Base-by-base conservation (phyloP, 2,329 filamentous ascomycete species). In the Domatiomyces globalis region DNA sequence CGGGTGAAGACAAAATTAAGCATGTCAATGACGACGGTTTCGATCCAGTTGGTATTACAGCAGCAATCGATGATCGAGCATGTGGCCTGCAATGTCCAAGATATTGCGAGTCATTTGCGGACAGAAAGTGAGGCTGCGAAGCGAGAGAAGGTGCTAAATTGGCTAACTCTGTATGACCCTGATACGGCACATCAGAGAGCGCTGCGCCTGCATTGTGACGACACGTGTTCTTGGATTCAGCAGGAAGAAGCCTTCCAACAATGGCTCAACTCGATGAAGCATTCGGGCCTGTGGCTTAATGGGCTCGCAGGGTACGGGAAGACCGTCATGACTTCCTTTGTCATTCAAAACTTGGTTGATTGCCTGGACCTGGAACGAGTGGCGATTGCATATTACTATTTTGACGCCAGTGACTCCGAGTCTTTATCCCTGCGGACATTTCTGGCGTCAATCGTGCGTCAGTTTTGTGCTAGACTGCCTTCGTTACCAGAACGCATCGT, bases 361-460 rank as follows among this genome's bases (percentile, higher is more conserved):
- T 46, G 27, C 36, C 33, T 49, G n/a, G 15, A 27, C 1, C 18
- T 17, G 2, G 22, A 49, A 17, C 9, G 22, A 17, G 18, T 20
- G 8, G 27, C 51, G 46, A 19, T 56, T 8, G 55, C 48, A 1
- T 55, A 54, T 47, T 56, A 54, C 49, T 56, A 56, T 49, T 56
- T 54, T 36, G 55, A 56, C 50, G 53, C 52, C 17, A 56, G 55
- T 29, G 55, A 52, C 7, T 53, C 53, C 20, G 50, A 56, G 20
- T 54, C 52, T 27, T 53, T 56, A 12, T 50, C 55, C 15, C 51
- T 52, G 20, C 46, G 55, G 43, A 56, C 52, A 10, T 56, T 56
- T 49, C 55, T 56, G 18, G 55, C 51, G 15, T 46, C 55, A 5
- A 50, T 53, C 45, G n/a, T 55, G 44, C 53, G 54, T 29, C 55